A percentile compares a stretch with the other conserved stretches of the same genome.
These are phyloP conservation scores for Neonectria coccinea DNA, from an alignment of 2,329 filamentous ascomycete genomes.

Conservation along the genomic window DNA sequence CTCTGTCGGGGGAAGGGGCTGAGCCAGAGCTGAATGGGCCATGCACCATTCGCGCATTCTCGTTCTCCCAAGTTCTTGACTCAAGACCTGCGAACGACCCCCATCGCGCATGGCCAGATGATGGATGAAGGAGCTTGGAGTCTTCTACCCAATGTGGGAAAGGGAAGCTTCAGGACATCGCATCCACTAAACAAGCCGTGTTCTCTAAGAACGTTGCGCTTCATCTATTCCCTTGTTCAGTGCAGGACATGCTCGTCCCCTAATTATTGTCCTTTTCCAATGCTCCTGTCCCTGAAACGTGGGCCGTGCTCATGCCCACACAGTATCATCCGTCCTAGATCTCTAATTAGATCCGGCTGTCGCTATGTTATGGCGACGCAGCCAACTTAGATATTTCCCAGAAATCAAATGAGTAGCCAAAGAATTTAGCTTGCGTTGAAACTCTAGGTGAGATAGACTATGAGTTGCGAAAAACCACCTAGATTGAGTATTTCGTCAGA, in stretches of 20 bases:
- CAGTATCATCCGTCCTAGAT: constrained; percentile 25
- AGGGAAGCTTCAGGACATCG: not conserved
- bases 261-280: not conserved
- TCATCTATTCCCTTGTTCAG: constrained; percentile 2
- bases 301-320: constrained; percentile 24
- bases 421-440: not conserved
- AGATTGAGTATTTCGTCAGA: not conserved
- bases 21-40: constrained; percentile 23
- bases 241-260: constrained; percentile 10
- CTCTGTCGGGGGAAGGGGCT: constrained; percentile 20
- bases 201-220: not conserved
- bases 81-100: not conserved
- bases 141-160: not conserved
- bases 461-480: not conserved
- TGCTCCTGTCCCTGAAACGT: constrained; percentile 28
- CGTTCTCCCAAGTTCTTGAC: constrained; percentile 15
- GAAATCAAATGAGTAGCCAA: constrained; percentile 15
- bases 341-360: constrained; percentile 14
- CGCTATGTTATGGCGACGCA: constrained; percentile 3
- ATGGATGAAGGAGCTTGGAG: not conserved
- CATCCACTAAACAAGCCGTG: constrained; percentile 10
- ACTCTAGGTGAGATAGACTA: not conserved
- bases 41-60: constrained; percentile 11
- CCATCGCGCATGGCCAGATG: not conserved
- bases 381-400: constrained; percentile 3